These are phyloP conservation scores for Euphorbia celastroides DNA, from an alignment of 441 rosid species.

Conservation along the genomic window DNA sequence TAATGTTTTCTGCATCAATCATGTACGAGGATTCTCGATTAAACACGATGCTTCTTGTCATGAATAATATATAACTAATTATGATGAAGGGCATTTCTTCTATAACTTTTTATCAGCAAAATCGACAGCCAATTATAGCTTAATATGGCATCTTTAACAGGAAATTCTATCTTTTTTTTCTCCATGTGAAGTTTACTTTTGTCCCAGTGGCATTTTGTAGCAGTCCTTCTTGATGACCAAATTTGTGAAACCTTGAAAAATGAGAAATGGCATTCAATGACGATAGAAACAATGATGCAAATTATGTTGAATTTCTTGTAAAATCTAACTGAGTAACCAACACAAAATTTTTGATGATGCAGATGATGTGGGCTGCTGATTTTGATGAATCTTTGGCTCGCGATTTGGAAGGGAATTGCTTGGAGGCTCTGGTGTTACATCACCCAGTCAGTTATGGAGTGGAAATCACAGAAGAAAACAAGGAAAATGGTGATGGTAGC, in stretches of 20 bases:
- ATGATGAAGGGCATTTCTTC: neutral
- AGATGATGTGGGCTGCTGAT: slow-evolving; percentile 99
- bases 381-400: slow-evolving; percentile 55
- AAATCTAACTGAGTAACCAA: slow-evolving; percentile 7
- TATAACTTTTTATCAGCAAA: neutral
- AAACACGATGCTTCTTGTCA: neutral
- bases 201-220: neutral
- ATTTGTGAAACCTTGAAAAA: neutral
- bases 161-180: neutral
- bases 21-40: neutral
- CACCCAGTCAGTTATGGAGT: slow-evolving; percentile 40
- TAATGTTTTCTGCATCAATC: neutral
- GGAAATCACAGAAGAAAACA: slow-evolving; percentile 41
- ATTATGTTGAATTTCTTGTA: neutral
- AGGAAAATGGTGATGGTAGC: slow-evolving; percentile 36
- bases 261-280: neutral
- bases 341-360: slow-evolving; percentile 11
- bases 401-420: slow-evolving; percentile 62
- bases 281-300: slow-evolving; percentile 1
- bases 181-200: neutral
- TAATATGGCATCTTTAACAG: neutral
- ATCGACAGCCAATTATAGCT: neutral
- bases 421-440: slow-evolving; percentile 62
- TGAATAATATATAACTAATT: too few relatives aligned
- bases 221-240: slow-evolving; percentile 1